Base-by-base conservation (phyloP, 2,329 filamentous ascomycete species). In the Neobulgaria alba region DNA sequence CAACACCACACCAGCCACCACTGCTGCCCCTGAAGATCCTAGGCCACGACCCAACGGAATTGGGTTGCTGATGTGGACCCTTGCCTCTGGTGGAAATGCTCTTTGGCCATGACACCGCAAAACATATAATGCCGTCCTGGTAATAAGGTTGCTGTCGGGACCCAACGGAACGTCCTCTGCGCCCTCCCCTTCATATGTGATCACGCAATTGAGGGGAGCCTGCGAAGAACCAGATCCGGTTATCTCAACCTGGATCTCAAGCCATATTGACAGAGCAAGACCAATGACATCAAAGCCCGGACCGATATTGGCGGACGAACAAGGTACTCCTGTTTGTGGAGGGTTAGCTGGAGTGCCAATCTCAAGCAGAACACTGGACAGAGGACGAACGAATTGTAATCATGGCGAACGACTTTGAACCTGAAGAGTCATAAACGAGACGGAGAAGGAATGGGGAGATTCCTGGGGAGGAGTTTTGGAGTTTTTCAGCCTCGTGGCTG, bases 201-300 rank as follows among this genome's bases (percentile, higher is more conserved):
- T 75, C 42, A 74, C 75, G 72, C 92, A 96, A 69, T 95, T 92
- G 57, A 89, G 73, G 20, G 82, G 78, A 43, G 75, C 68, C 18
- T 71, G 64, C 5, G 77, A 79, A 38, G 59, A 54, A 58, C 68
- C 64, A 44, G 36, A 33, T 20, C 29, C 36, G 15, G 37, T 76
- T 57, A 93, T 72, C 48, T 80, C 86, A 61, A 96, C 84, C 49
- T 80, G 75, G 42, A 96, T 71, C 68, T 95, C 89, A 50, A 98
- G 83, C 68, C 90, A 94, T 63, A 95, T 80, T 51, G 88, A 94
- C 53, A 98, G 74, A 7, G 90, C 90, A 47, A 98, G 81, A 53
- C 92, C 87, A 62, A 96, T 95, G 56, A 95, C 90, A 70, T 98
- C 90, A 72, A 96, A 98, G 44, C 90, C 90, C 36, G 90, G 90